Evolutionary conservation across 805 yeast species (phyloP), one percentile per base, ranked within the genome.

Genomic region (Hanseniaspora meyeri): DNA sequence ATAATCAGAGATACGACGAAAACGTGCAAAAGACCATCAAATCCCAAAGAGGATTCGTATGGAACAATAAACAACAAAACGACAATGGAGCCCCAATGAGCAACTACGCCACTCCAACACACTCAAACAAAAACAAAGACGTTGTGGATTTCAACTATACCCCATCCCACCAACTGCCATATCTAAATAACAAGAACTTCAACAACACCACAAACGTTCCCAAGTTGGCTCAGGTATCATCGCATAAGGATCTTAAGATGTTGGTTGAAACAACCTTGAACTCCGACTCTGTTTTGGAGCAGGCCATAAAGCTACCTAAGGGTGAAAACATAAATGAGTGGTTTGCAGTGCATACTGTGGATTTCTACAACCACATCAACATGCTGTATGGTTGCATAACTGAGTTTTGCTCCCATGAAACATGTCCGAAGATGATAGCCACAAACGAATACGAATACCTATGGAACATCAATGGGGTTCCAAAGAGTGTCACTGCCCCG

Each of bases 261-360:
- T 88, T 89, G 64, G 98, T 96, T 0, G 97, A 91, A 67, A 89
- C 95, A 46, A 91, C 98, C 0, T 74, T 93, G 51, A 98, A 98
- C 0, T 85, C 96, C 0, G 95, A 91, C 38, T 83, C 91, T 36
- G 90, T 90, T 1, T 74, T 93, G 60, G 85, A 86, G 29, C 95
- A 88, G 68, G 97, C 97, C 0, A 97, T 91, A 24, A 85, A 85
- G 65, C 74, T 93, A 32, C 98, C 98, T 17, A 85, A 79, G 62
- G 97, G 93, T 59, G 98, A 91, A 69, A 93, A 87, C 64, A 66
- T 82, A 56, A 83, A 85, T 63, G 98, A 91, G 68, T 91, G 98
- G 98, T 71, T 91, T 57, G 97, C 98, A 0, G 95, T 90, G 12
- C 96, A 91, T 67, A 93, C 91, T n/a, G 97, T 90, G 17, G 97